Percentiles rank a stretch among this genome's conserved stretches.
These are phyloP conservation scores for Ophiocytium majus DNA, from an alignment of 352 stramenopile genomes.

Conservation along the genomic window DNA sequence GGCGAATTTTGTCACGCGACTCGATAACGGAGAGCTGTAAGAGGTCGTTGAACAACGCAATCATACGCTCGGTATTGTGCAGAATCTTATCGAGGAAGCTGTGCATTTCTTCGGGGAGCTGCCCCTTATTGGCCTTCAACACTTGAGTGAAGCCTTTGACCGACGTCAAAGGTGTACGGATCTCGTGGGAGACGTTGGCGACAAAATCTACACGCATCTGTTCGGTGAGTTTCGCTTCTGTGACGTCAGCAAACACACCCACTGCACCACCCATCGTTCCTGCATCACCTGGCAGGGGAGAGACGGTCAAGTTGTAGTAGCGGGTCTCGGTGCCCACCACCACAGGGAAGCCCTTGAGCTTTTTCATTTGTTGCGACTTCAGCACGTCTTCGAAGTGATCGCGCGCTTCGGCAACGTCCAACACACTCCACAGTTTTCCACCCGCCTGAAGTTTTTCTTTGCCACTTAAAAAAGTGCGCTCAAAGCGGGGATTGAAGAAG, in stretches of 20 bases:
- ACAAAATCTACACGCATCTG: constrained; percentile 9
- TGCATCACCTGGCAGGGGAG: not conserved
- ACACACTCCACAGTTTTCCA: not conserved
- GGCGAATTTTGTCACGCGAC: not conserved
- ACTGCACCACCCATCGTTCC: not conserved
- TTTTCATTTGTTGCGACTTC: not conserved
- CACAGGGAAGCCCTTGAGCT: too few species aligned
- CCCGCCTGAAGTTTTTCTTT: not conserved
- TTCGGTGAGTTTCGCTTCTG: not conserved
- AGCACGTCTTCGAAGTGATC: not conserved
- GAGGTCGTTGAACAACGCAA: not conserved
- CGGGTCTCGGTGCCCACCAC: not conserved
- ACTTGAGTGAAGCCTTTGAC: not conserved
- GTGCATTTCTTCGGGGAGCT: not conserved
- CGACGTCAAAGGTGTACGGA: not conserved
- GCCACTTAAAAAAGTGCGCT: not conserved
- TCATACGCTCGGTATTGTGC: not conserved
- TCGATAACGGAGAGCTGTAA: not conserved
- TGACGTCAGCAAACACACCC: not conserved
- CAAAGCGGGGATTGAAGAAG: not conserved
- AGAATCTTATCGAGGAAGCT: not conserved
- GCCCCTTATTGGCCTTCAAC: not conserved
- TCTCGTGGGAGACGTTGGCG: constrained; percentile 7
- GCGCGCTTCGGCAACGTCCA: not conserved
- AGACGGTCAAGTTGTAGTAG: constrained; percentile 1